phyloP scores from a whole-genome alignment of 2,329 filamentous ascomycete genomes.

The Helotiales sp. region DNA sequence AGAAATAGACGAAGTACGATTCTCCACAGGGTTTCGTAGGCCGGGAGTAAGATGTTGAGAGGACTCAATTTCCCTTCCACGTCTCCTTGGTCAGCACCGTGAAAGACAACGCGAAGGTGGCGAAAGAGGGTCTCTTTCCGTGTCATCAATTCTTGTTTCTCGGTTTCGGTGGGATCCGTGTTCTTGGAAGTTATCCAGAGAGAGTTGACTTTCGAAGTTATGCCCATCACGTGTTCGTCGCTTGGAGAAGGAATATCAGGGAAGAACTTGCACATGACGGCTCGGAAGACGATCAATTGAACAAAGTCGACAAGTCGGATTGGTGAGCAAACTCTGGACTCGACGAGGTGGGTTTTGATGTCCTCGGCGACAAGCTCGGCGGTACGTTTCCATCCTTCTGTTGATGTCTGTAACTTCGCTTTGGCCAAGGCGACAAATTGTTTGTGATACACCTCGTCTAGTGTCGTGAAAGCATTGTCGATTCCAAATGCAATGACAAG shows the following conservation, averaged over 20 bases:
- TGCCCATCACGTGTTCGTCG: conserved; percentile 6
- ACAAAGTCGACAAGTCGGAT: conserved; percentile 4
- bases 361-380: background rate
- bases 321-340: background rate
- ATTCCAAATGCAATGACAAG: conserved; percentile 17
- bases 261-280: conserved; percentile 18
- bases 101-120: background rate
- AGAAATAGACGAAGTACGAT: conserved; percentile 18
- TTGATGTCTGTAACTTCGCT: background rate
- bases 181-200: conserved; percentile 15
- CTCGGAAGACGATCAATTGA: conserved; percentile 14
- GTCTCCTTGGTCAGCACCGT: background rate
- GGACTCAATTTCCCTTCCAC: conserved; percentile 8
- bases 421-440: background rate
- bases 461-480: conserved; percentile 22
- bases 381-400: background rate
- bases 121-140: background rate
- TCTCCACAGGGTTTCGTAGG: conserved; percentile 19
- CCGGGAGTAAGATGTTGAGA: conserved; percentile 18
- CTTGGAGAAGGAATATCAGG: background rate
- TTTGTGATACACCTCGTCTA: background rate
- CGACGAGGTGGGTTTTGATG: background rate
- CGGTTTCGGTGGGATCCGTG: no score
- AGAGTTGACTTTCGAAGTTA: conserved; percentile 17
- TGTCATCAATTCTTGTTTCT: no score